Evolutionary conservation across 2,329 filamentous ascomycete genomes (phyloP), one percentile per base, ranked within the genome.

Genomic region (Botrytis aclada): DNA sequence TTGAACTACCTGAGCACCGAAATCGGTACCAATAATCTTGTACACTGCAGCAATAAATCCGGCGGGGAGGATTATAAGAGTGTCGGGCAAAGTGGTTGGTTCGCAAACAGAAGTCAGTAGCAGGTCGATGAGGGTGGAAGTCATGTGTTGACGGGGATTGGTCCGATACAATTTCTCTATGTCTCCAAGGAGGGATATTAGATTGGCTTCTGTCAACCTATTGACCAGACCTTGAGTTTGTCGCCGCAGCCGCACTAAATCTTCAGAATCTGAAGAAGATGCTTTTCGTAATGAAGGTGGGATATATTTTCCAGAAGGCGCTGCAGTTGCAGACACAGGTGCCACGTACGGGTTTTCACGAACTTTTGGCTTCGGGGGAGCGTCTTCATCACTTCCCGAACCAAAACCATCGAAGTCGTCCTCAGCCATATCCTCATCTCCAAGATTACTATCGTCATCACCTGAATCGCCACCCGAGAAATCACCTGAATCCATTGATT

Each of bases 221-320:
- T 99, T 99, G 80, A 99, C 87, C 29, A 96, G 87, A 80, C 96
- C 95, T 81, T 98, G 94, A 0, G 93, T 86, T 79, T 97, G 93
- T 75, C 93, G 89, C 73, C 90, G 90, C 67, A 99, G 84, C 56
- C 92, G 90, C 20, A 86, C 85, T 65, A 92, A 84, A 60, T 87
- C 84, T 80, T 97, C 92, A 1, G 88, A 86, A 75, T 93, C 90
- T 0, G 89, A 88, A 1, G 87, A 85, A 4, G 88, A 83, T 47
- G 87, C 84, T 77, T 87, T 90, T 64, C 94, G 89, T 70, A 96
- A 84, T 1, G 95, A 97, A 4, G 95, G 96, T 1, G 96, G 95
- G 4, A 98, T 87, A 78, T 99, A 99, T 87, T 97, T 97, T 9
- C 86, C 86, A n/a, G 85, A 80, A 43, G 86, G 84, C 29, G 84